phyloP scores from a whole-genome alignment of 2,329 filamentous ascomycete genomes.

The Phoma sp. region DNA sequence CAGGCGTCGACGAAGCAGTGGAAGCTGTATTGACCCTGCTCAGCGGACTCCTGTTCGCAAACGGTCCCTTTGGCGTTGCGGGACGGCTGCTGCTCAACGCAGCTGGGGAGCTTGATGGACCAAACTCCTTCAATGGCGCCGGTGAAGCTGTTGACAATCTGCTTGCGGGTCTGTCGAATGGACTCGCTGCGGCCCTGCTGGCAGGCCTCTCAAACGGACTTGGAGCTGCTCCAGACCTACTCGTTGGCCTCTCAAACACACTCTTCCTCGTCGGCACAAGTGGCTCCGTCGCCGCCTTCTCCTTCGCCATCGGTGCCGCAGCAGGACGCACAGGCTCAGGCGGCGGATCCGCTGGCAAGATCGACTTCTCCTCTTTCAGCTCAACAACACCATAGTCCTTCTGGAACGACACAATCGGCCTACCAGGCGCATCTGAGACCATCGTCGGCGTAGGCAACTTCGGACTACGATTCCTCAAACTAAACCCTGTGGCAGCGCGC shows the following conservation, averaged over 20 bases:
- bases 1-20: constrained; percentile 21
- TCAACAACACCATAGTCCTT: constrained; percentile 80
- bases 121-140: constrained; percentile 3
- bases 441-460: constrained; percentile 88
- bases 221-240: constrained; percentile 5
- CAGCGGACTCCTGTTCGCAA: constrained; percentile 30
- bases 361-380: constrained; percentile 62
- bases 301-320: constrained; percentile 35
- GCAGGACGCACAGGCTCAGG: constrained; percentile 10
- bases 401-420: constrained; percentile 98
- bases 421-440: constrained; percentile 87
- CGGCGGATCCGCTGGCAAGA: constrained; percentile 4
- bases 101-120: constrained; percentile 20
- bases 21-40: constrained; percentile 39
- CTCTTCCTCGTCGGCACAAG: constrained; percentile 60
- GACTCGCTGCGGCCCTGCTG: constrained; percentile 8
- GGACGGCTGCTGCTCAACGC: constrained; percentile 37
- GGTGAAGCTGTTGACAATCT: constrained; percentile 4
- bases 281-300: constrained; percentile 52
- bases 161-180: constrained; percentile 6
- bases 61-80: constrained; percentile 37
- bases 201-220: not conserved
- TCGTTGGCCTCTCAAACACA: constrained; percentile 45
- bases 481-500: constrained; percentile 87
- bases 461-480: constrained; percentile 81